phyloP scores from a whole-genome alignment of 176 grass and related monocot species.

The Avena insularis region DNA sequence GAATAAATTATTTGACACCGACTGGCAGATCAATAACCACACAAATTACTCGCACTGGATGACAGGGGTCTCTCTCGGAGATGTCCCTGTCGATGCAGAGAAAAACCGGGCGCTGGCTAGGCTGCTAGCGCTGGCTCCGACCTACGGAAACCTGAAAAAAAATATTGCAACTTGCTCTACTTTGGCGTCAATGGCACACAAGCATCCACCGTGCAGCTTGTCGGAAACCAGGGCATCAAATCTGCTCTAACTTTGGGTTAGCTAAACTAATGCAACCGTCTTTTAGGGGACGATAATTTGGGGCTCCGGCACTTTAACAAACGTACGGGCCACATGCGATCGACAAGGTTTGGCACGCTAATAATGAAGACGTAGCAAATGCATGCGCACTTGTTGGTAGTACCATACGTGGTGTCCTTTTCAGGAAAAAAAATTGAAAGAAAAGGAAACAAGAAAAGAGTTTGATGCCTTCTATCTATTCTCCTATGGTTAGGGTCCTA shows the following conservation, averaged over 20 bases:
- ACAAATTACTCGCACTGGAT: too few relatives aligned
- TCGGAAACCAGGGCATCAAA: conserved; percentile 18
- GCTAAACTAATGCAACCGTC: background rate
- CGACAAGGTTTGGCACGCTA: background rate
- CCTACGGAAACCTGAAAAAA: background rate
- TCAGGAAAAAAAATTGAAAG: too few relatives aligned
- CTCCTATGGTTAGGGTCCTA: too few relatives aligned
- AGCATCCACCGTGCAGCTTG: background rate
- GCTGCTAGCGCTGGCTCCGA: background rate
- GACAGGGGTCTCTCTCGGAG: background rate
- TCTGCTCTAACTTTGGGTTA: background rate
- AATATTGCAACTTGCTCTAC: background rate
- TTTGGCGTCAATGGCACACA: background rate
- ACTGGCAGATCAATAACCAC: too few relatives aligned
- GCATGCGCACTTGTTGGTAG: background rate
- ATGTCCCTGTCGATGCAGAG: background rate
- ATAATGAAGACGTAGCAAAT: background rate
- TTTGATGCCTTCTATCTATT: too few relatives aligned
- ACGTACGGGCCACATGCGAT: background rate
- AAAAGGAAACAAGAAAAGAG: too few relatives aligned
- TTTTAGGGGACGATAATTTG: background rate
- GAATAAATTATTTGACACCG: too few relatives aligned
- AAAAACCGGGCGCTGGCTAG: background rate
- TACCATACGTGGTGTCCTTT: too few relatives aligned
- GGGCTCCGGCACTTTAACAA: background rate